phyloP scores from a whole-genome alignment of 352 stramenopile genomes.

The Stephanocyclus meneghinianus region DNA sequence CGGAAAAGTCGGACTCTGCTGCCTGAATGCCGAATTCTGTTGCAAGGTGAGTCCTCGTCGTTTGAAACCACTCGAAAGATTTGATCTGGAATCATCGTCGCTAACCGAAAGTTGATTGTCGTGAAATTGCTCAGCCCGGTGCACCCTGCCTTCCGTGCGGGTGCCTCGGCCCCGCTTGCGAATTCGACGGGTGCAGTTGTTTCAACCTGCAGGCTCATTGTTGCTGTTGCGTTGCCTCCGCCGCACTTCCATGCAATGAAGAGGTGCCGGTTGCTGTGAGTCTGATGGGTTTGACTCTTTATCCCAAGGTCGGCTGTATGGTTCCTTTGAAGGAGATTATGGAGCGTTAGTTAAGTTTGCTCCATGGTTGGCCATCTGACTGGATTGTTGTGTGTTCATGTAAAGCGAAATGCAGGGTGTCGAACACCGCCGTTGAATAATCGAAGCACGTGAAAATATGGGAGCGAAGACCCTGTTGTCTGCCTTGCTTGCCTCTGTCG shows the following conservation, averaged over 20 bases:
- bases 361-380: no score
- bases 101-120: no score
- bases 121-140: slow-evolving; percentile 34
- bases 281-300: slow-evolving; percentile 60
- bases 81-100: no score
- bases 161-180: slow-evolving; percentile 55
- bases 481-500: no score
- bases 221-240: slow-evolving; percentile 57
- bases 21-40: slow-evolving; percentile 59
- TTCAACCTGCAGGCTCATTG: slow-evolving; percentile 57
- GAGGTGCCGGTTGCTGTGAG: slow-evolving; percentile 69
- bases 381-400: no score
- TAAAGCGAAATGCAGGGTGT: no score
- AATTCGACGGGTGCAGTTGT: slow-evolving; percentile 57
- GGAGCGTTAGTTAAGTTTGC: slow-evolving; percentile 30
- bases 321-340: slow-evolving; percentile 66
- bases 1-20: slow-evolving; percentile 62
- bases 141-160: slow-evolving; percentile 60
- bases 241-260: slow-evolving; percentile 71
- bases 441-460: no score
- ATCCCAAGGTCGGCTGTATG: slow-evolving; percentile 66
- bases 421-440: no score
- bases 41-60: slow-evolving; percentile 49
- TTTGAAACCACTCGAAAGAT: no score
- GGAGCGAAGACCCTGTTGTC: no score